A percentile compares a stretch with the other conserved stretches of the same genome.
Evolutionary conservation across 495 filamentous ascomycete genomes (phyloP).

Genomic region (Neurospora sp.): DNA sequence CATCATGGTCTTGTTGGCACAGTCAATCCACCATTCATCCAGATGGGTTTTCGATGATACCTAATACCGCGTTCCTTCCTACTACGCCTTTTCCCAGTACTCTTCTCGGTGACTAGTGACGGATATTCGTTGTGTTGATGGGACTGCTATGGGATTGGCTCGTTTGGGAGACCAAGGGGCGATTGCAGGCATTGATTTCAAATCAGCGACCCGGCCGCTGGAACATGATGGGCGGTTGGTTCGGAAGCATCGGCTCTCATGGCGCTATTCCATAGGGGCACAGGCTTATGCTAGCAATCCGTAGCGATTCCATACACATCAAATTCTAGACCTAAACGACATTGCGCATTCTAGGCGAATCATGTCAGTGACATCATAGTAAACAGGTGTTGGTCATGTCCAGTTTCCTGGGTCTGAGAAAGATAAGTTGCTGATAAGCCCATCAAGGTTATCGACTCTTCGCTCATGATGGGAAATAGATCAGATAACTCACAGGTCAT

Average conservation of each 20-base stretch:
- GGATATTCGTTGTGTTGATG: neutral
- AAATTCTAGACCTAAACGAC: neutral
- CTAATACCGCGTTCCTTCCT: neutral
- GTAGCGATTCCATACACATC: neutral
- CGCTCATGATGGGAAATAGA: neutral
- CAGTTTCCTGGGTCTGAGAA: neutral
- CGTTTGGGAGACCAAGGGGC: neutral
- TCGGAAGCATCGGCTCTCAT: neutral
- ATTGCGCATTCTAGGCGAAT: neutral
- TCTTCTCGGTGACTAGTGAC: neutral
- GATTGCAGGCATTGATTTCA: neutral
- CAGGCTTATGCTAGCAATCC: neutral
- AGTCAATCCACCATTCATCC: slow-evolving; percentile 24
- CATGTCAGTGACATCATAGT: neutral
- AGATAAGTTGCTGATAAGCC: neutral
- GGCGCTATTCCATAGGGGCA: neutral
- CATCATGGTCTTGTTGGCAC: slow-evolving; percentile 17
- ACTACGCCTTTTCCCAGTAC: neutral
- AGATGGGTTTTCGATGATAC: slow-evolving; percentile 5
- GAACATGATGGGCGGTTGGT: neutral
- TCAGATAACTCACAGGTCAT: neutral
- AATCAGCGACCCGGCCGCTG: neutral
- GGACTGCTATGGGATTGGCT: neutral
- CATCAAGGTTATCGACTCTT: neutral
- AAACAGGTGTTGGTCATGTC: neutral